Evolutionary conservation across 495 filamentous ascomycete genomes (phyloP).

Genomic region (Neurospora sp.): DNA sequence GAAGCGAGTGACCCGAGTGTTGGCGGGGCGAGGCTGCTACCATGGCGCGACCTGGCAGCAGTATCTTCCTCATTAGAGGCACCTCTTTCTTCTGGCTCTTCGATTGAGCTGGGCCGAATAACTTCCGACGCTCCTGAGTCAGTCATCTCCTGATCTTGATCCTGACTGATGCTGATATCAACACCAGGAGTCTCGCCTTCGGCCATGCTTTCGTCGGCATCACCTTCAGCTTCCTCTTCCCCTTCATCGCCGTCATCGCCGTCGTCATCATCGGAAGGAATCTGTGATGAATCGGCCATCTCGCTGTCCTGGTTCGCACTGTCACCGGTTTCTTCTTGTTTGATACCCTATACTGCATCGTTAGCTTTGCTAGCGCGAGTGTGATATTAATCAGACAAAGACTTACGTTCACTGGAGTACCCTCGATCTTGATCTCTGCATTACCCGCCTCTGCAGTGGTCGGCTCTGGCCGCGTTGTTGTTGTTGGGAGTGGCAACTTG

Average conservation of each 20-base stretch:
- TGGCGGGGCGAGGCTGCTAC: not conserved
- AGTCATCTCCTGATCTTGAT: conserved; percentile 16
- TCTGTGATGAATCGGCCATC: conserved; percentile 45
- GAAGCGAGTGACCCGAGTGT: conserved; percentile 5
- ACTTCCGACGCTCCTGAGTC: conserved; percentile 17
- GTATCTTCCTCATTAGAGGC: conserved; percentile 14
- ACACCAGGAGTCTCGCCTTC: conserved; percentile 22
- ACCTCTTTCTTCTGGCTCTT: conserved; percentile 16
- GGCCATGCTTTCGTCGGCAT: conserved; percentile 25
- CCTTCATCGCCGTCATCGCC: conserved; percentile 33
- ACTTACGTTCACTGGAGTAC: conserved; percentile 19
- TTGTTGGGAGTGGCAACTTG: conserved; percentile 30
- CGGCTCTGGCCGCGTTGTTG: conserved; percentile 22
- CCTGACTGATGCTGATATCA: conserved; percentile 13
- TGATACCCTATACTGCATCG: conserved; percentile 21
- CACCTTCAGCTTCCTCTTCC: conserved; percentile 30
- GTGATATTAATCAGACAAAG: not conserved
- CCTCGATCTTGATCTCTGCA: conserved; percentile 21
- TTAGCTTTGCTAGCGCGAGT: not conserved
- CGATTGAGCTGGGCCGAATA: conserved; percentile 13
- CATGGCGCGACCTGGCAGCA: conserved; percentile 15
- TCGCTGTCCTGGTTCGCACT: conserved; percentile 31
- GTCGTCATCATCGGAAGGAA: conserved; percentile 49
- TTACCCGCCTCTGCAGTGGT: conserved; percentile 8
- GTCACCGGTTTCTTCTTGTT: conserved; percentile 30